A percentile compares a stretch with the other conserved stretches of the same genome.
phyloP scores from a whole-genome alignment of 2,329 filamentous ascomycete genomes.

The Fusarium pseudoanthophilum region DNA sequence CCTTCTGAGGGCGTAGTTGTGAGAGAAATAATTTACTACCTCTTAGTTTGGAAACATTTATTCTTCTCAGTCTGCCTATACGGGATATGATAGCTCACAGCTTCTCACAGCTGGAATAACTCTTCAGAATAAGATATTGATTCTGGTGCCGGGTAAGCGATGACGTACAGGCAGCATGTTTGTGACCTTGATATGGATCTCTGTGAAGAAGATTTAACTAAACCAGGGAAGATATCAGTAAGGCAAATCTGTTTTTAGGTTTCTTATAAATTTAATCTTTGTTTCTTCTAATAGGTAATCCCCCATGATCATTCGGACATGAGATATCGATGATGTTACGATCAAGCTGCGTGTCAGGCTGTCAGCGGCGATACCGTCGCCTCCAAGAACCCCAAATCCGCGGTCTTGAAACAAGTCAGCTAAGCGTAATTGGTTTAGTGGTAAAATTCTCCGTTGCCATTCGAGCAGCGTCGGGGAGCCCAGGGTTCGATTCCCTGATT shows the following conservation, averaged over 20 bases:
- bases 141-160: background rate
- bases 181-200: background rate
- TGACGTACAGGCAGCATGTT: background rate
- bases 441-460: slow-evolving; percentile 5
- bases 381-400: fast-evolving
- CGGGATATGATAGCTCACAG: fast-evolving
- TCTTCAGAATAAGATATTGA: background rate
- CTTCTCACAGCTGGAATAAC: background rate
- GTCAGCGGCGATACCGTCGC: fast-evolving
- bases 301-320: fast-evolving
- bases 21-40: fast-evolving
- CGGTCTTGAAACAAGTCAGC: fast-evolving
- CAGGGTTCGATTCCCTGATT: background rate
- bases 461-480: slow-evolving; percentile 1
- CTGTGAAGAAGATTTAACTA: fast-evolving
- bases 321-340: no score
- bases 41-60: fast-evolving
- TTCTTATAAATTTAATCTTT: background rate
- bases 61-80: fast-evolving
- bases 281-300: fast-evolving
- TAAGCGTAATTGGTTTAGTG: slow-evolving; percentile 4
- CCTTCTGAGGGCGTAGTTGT: background rate
- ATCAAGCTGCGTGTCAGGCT: no score
- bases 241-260: fast-evolving
- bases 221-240: fast-evolving